Percentiles rank a stretch among this genome's conserved stretches.
Conservation (phyloP, 2,329 filamentous ascomycete species). For the Xylariaceae sp. region DNA sequence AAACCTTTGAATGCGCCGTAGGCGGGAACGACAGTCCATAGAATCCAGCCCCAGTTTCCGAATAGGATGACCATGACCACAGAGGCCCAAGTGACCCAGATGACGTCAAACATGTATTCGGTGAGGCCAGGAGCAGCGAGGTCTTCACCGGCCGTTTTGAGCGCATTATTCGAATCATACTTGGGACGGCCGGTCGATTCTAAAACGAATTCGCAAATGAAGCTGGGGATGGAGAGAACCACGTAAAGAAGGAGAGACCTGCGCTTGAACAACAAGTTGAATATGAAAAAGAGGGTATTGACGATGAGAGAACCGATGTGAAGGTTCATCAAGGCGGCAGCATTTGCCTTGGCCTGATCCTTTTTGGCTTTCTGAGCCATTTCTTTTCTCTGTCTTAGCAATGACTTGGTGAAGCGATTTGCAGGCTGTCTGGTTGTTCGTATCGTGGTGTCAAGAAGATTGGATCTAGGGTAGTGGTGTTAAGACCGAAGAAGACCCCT, state of each 20-base stretch:
- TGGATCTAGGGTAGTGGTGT: too few species aligned
- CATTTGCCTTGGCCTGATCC: constrained; percentile 72
- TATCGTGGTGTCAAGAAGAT: neutral
- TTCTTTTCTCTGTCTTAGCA: too few species aligned
- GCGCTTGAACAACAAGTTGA: constrained; percentile 62
- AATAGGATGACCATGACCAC: constrained; percentile 68
- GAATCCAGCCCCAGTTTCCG: constrained; percentile 69
- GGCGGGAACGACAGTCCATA: constrained; percentile 53
- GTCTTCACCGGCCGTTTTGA: constrained; percentile 80
- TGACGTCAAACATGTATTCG: constrained; percentile 96
- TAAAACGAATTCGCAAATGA: constrained; percentile 79
- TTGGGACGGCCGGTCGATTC: constrained; percentile 79
- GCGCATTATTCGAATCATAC: constrained; percentile 60
- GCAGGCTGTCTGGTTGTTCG: neutral
- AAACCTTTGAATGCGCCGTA: constrained; percentile 54
- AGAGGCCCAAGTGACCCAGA: constrained; percentile 90
- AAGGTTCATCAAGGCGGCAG: constrained; percentile 71
- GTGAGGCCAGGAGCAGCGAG: constrained; percentile 83
- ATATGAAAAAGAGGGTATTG: constrained; percentile 70
- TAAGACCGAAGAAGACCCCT: too few species aligned
- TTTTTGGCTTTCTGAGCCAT: constrained; percentile 65
- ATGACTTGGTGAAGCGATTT: constrained; percentile 6
- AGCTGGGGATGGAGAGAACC: constrained; percentile 67
- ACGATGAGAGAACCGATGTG: constrained; percentile 71
- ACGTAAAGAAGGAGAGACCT: constrained; percentile 66